A percentile compares a stretch with the other conserved stretches of the same genome.
These are phyloP conservation scores for Hanseniaspora singularis DNA, from an alignment of 805 yeast genomes.

Conservation along the genomic window DNA sequence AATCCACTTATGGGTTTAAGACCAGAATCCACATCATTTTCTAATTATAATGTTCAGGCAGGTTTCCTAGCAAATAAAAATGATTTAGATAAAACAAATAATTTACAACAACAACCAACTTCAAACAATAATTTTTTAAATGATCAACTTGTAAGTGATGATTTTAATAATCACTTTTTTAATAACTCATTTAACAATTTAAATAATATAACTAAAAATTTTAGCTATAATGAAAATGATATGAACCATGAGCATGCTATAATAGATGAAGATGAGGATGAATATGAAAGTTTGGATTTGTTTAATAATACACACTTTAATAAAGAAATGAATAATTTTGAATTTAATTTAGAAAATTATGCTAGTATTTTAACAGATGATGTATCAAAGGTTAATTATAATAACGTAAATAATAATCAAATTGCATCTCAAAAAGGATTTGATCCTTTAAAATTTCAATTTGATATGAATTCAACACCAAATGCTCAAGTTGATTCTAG, in stretches of 20 bases:
- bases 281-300: constrained; percentile 13
- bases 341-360: constrained; percentile 4
- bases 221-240: background rate
- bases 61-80: background rate
- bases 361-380: constrained; percentile 6
- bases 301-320: constrained; percentile 1
- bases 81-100: background rate
- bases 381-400: background rate
- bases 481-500: background rate
- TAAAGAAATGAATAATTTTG: background rate
- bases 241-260: constrained; percentile 2
- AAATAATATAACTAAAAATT: no score
- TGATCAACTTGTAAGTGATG: background rate
- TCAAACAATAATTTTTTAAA: background rate
- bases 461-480: background rate
- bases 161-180: background rate
- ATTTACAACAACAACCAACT: background rate
- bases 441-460: constrained; percentile 1
- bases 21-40: constrained; percentile 14
- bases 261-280: constrained; percentile 6
- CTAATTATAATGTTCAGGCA: constrained; percentile 10
- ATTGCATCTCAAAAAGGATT: background rate
- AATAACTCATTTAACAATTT: background rate
- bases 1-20: background rate
- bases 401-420: no score